Evolutionary conservation across 2,329 filamentous ascomycete genomes (phyloP), one percentile per base, ranked within the genome.

Genomic region (Fusarium subglutinans): DNA sequence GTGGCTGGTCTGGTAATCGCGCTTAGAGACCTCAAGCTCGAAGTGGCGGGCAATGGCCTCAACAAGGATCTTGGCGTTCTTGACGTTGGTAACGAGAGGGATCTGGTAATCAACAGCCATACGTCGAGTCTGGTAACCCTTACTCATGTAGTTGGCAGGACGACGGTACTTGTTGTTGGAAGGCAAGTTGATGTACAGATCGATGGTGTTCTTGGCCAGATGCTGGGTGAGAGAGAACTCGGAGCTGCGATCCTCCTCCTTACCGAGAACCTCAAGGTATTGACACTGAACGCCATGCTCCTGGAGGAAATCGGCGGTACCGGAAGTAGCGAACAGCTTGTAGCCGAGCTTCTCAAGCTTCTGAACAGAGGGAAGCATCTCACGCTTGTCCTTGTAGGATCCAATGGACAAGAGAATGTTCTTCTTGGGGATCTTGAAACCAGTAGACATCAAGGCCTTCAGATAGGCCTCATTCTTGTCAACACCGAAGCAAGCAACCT

Each of bases 71-170:
- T 98, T 99, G 68, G 96, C 96, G 81, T 98, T 98, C 90, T 99
- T 99, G 83, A 99, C 96, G 79, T 99, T 99, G 63, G 96, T 99
- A 24, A 99, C 96, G 69, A 99, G 87, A 66, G 96, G 96, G 62
- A 96, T 97, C 85, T 98, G 96, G 85, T 98, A 91, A 84, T 98
- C 96, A 47, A 99, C 96, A 41, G 96, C 96, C 95, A 99, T 98
- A 83, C 96, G 92, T 82, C 96, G 91, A 63, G 96, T 98, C 80
- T 94, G 93, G 86, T 99, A 99, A 69, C 96, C 96, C 86, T 96
- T 96, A 84, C 94, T 97, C 92, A 99, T 97, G 85, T 98, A 99
- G 87, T 95, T 99, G 79, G 96, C 96, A 38, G 96, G 96, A 76
- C 96, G 92, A 78, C 96, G 91, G 88, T 97, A 99, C 83, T 95